These are phyloP conservation scores for Macrophomina phaseolina DNA, from an alignment of 2,329 filamentous ascomycete species.

Conservation along the genomic window DNA sequence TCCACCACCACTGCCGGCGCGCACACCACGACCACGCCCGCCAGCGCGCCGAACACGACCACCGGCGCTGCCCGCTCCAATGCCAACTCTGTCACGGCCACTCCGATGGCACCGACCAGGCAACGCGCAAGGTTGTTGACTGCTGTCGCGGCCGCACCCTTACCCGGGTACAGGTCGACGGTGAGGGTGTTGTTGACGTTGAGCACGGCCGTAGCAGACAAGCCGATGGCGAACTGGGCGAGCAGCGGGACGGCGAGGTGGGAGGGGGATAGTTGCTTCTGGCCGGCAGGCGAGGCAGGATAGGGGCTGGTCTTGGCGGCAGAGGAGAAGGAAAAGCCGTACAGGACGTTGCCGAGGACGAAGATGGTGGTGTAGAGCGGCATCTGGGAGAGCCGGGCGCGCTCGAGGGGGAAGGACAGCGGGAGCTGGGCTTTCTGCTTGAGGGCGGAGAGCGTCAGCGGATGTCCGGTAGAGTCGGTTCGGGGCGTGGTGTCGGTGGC, in stretches of 20 bases:
- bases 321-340: constrained; percentile 54
- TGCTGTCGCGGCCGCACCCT: constrained; percentile 59
- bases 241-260: constrained; percentile 59
- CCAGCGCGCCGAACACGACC: neutral
- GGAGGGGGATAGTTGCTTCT: neutral
- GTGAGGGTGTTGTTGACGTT: constrained; percentile 59
- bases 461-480: neutral
- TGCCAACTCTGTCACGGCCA: constrained; percentile 51
- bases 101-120: constrained; percentile 58
- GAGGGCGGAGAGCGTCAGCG: neutral
- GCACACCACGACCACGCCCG: neutral
- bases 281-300: constrained; percentile 39
- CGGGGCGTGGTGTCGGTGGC: neutral
- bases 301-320: constrained; percentile 33
- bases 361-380: constrained; percentile 54
- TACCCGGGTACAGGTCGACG: constrained; percentile 58
- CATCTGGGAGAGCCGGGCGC: constrained; percentile 57
- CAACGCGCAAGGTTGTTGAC: constrained; percentile 61
- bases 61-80: constrained; percentile 34
- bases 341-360: constrained; percentile 54
- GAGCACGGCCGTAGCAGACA: constrained; percentile 57
- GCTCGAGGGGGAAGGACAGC: constrained; percentile 54
- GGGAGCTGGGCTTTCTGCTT: neutral
- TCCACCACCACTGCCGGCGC: neutral
- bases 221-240: constrained; percentile 59